Base-by-base conservation (phyloP, 768 basidiomycete genomes). In the Trametes cingulata region DNA sequence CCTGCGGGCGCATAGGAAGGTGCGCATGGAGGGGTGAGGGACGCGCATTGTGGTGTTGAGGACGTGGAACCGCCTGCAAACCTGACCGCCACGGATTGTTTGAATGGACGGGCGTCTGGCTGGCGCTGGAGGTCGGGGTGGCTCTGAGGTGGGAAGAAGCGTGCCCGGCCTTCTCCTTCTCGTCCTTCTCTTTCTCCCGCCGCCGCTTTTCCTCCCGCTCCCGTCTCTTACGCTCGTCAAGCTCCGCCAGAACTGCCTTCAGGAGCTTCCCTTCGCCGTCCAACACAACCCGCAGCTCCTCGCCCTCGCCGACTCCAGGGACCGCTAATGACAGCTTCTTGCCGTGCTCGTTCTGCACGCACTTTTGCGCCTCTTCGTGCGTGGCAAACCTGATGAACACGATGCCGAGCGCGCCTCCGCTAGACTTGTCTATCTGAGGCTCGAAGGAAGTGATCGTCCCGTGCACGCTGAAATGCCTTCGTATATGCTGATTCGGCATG, bases 401-500 rank as follows among this genome's bases (percentile, higher is more conserved):
- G 41, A 98, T 83, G 2, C 95, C 95, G 1, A 97, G 81, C 1
- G 88, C 83, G 49, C 84, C 87, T 3, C 94, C 95, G n/a, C 86
- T 92, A 51, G 81, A 79, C 57, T 82, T 80, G 74, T 96, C 90
- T 59, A 90, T 83, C 67, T 93, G 90, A 12, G 86, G 81, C 58
- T 95, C 91, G 58, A 92, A 86, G 3, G 85, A 80, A 6, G 75
- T 56, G 57, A 95, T 76, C 15, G 75, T 69, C 1, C 93, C 95
- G 68, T 88, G 79, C 9, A 75, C 61, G 6, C 78, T 69, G 68
- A 96, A 88, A 68, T 88, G 83, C 3, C 82, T 79, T 22, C 85
- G 82, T 53, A 97, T 83, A 39, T 82, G 77, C 35, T 80, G 75
- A 42, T 81, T 82, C 1, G 91, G 83, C 2, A 88, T 88, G 25